These are phyloP conservation scores for Pseudodiploospora longispora DNA, from an alignment of 2,329 filamentous ascomycete species.

Conservation along the genomic window DNA sequence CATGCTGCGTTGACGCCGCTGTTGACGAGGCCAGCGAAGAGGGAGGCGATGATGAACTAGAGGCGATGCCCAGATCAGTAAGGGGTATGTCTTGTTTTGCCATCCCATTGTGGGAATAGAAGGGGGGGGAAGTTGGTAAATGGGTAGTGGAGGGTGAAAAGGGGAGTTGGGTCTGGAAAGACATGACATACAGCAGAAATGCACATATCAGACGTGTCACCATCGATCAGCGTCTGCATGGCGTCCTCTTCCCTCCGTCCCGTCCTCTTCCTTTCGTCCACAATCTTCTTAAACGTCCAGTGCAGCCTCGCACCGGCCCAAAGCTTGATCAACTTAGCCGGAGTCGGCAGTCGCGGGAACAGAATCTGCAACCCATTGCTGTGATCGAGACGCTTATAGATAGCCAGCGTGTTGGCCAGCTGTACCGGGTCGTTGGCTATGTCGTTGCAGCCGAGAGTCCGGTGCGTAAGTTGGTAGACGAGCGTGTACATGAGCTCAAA, in stretches of 20 bases:
- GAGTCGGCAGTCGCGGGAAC: constrained; percentile 43
- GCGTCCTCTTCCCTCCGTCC: constrained; percentile 39
- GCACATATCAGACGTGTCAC: constrained; percentile 34
- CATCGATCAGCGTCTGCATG: constrained; percentile 45
- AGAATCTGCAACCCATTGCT: constrained; percentile 38
- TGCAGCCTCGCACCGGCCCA: constrained; percentile 40
- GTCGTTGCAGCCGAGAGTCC: constrained; percentile 44
- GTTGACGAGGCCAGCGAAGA: constrained; percentile 52
- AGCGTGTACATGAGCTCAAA: constrained; percentile 45
- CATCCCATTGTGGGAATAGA: too few relatives aligned
- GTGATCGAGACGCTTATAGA: constrained; percentile 40
- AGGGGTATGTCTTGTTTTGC: too few relatives aligned
- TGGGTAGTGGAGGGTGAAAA: background rate
- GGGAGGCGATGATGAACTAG: constrained; percentile 42
- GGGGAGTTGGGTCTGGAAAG: background rate
- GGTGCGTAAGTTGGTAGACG: constrained; percentile 50
- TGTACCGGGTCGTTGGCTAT: constrained; percentile 39
- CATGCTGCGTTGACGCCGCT: constrained; percentile 47
- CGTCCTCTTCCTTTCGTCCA: constrained; percentile 34
- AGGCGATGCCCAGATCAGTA: background rate
- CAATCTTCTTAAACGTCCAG: constrained; percentile 38
- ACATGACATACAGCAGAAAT: constrained; percentile 31
- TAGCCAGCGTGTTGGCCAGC: constrained; percentile 31
- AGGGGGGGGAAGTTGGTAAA: too few relatives aligned
- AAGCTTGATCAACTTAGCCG: constrained; percentile 32